Base-by-base conservation (phyloP, 352 stramenopile species). In the Phytopythium helicoides region DNA sequence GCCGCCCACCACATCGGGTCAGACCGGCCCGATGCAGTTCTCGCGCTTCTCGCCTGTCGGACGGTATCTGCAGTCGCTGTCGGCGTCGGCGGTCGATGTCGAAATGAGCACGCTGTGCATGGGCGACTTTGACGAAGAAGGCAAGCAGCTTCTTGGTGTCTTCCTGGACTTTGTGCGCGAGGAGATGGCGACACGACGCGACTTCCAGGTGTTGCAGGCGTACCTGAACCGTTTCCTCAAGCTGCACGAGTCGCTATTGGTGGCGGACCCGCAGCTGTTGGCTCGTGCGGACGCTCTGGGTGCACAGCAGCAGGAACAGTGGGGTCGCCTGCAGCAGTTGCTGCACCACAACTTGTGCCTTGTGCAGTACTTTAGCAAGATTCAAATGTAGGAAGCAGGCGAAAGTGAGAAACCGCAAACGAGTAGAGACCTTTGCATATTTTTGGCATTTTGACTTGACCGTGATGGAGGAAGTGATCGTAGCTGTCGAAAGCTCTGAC, bases 211-310 rank as follows among this genome's bases (percentile, higher is more conserved):
- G 41, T 61, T 92, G 9, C 84, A 94, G 53, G 82, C 79, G 16
- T 94, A 94, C 56, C 45, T 94, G 52, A 92, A 94, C 66, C 84
- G 81, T 3, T 92, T 94, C 63, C 62, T 94, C 26, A 92, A 94
- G 68, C 64, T 92, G 28, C 81, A 94, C 56, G 78, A 92, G 40
- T 66, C 91, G 57, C 60, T 92, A 15, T 47, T 94, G 18, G 79
- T 92, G 3, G 58, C 56, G 3, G 66, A 92, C 50, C 40, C 72
- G 12, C 56, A 41, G 19, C 53, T 94, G 51, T 64, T 94, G 10
- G 61, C 58, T 5, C 70, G 76, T 36, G 78, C 89, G 23, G 70
- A 87, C 25, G 59, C 68, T 26, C 55, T 94, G 9, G 75, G 78
- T 37, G 51, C 42, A 10, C 56, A 83, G 42, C 84, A 94, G 63